Evolutionary conservation across 768 basidiomycete species (phyloP).

Genomic region (Kwoniella dendrophila): DNA sequence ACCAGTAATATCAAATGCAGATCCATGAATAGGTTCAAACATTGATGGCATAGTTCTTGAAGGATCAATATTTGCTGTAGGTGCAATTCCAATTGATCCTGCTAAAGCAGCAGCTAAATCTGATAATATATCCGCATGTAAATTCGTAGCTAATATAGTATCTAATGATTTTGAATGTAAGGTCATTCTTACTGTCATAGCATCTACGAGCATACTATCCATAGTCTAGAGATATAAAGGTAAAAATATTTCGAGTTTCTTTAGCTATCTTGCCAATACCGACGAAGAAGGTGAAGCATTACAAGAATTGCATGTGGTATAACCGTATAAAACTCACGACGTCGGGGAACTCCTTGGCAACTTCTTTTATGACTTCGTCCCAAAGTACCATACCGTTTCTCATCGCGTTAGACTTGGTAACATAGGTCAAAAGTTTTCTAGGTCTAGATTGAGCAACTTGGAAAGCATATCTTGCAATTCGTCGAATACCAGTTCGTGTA

Average conservation of each 20-base stretch:
- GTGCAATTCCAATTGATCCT: constrained; percentile 65
- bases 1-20: constrained; percentile 65
- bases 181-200: constrained; percentile 61
- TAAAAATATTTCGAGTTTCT: no score
- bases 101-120: constrained; percentile 63
- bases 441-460: constrained; percentile 62
- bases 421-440: constrained; percentile 62
- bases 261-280: no score
- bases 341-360: constrained; percentile 63
- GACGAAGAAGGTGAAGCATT: no score
- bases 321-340: constrained; percentile 45
- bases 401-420: constrained; percentile 64
- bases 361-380: constrained; percentile 58
- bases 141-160: constrained; percentile 64
- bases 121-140: constrained; percentile 65
- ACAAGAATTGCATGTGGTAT: no score
- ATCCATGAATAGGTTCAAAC: constrained; percentile 65
- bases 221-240: no score
- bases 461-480: constrained; percentile 64
- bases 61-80: constrained; percentile 61
- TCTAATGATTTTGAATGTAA: constrained; percentile 63
- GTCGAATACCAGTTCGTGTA: constrained; percentile 61
- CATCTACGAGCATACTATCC: constrained; percentile 59
- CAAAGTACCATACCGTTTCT: constrained; percentile 52
- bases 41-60: constrained; percentile 60